phyloP scores from a whole-genome alignment of 345 rosid genomes.

The Passiflora organensis region DNA sequence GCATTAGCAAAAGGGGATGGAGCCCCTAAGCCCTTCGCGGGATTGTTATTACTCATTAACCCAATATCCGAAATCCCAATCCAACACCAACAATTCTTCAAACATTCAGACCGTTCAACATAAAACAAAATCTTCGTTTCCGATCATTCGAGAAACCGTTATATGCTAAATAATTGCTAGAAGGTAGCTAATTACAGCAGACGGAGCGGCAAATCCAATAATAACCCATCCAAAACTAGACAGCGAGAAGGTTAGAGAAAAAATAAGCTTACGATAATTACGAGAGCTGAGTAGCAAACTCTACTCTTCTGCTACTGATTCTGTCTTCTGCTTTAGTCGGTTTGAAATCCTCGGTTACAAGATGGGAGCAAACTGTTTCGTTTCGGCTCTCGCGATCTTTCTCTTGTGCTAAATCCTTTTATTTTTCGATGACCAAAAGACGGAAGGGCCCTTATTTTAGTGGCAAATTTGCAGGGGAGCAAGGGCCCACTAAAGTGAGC shows the following conservation, averaged over 20 bases:
- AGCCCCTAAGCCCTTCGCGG: slow-evolving; percentile 26
- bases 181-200: neutral
- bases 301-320: neutral
- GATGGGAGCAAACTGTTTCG: neutral
- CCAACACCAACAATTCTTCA: slow-evolving; percentile 16
- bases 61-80: neutral
- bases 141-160: neutral
- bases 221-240: neutral
- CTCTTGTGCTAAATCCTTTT: neutral
- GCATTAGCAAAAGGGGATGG: slow-evolving; percentile 32
- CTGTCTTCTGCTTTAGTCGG: neutral
- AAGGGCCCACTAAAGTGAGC: neutral
- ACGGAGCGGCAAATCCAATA: neutral
- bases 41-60: slow-evolving; percentile 24
- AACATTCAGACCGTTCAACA: neutral
- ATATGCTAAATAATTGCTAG: neutral
- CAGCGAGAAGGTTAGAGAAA: neutral
- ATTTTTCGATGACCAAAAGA: neutral
- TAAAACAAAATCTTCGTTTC: neutral
- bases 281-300: neutral
- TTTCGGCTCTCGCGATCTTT: neutral
- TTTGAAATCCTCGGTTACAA: slow-evolving; percentile 4
- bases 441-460: slow-evolving; percentile 7
- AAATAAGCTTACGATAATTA: neutral
- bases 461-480: neutral